Percentiles rank a stretch among this genome's conserved stretches.
Conservation (phyloP, 129 eudicot genomes). For the Cynara cardunculus region DNA sequence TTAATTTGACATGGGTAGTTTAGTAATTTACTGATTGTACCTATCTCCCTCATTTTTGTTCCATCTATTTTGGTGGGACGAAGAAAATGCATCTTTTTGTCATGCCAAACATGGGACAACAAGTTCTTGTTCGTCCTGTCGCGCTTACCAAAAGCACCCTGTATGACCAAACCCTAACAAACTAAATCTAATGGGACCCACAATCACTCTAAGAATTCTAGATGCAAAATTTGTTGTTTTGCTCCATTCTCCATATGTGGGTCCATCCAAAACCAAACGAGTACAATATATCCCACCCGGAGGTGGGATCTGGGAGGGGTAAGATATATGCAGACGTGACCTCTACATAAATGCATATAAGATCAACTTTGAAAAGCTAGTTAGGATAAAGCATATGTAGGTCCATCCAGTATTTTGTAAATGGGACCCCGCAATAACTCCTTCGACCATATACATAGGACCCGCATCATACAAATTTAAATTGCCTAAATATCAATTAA, state of each 20-base stretch:
- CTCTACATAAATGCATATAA: neutral
- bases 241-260: neutral
- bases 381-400: neutral
- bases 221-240: neutral
- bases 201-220: neutral
- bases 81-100: neutral
- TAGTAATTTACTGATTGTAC: neutral
- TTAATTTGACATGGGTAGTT: neutral
- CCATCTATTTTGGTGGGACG: neutral
- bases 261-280: neutral
- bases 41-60: too few species aligned
- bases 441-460: neutral
- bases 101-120: neutral
- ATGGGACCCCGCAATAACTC: slow-evolving; percentile 12
- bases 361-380: neutral
- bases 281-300: neutral
- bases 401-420: neutral
- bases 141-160: too few species aligned
- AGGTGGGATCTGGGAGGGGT: neutral
- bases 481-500: neutral
- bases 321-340: neutral
- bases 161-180: too few species aligned
- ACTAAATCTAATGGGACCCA: neutral
- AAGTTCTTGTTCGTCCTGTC: neutral
- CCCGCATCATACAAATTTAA: neutral